Conservation (phyloP, 371 early-diverging fungal species). For the Mucor plumbeus region DNA sequence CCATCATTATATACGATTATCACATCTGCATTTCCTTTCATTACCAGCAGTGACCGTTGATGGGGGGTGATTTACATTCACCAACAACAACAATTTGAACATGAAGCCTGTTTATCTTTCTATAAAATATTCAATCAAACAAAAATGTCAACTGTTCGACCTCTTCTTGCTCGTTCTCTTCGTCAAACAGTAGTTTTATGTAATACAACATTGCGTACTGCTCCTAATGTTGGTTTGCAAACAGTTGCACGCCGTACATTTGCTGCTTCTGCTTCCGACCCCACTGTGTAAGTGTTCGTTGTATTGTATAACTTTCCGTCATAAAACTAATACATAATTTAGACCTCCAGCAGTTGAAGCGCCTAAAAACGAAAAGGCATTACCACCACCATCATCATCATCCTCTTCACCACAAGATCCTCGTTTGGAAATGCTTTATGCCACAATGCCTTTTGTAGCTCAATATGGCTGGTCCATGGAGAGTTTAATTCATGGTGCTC, state of each 20-base stretch:
- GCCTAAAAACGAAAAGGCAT: constrained; percentile 3
- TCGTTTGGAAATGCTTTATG: constrained; percentile 56
- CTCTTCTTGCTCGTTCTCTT: neutral
- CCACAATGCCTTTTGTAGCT: constrained; percentile 71
- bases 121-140: neutral
- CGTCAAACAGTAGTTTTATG: neutral
- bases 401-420: constrained; percentile 15
- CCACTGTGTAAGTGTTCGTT: neutral
- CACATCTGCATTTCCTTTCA: neutral
- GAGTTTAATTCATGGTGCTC: constrained; percentile 72
- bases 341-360: neutral
- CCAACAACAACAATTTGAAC: neutral
- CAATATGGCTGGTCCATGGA: constrained; percentile 77
- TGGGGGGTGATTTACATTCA: neutral
- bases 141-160: constrained; percentile 9
- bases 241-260: neutral
- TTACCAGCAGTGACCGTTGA: constrained; percentile 4
- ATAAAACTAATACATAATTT: neutral
- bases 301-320: neutral
- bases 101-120: neutral
- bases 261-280: constrained; percentile 10
- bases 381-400: neutral
- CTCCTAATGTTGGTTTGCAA: neutral
- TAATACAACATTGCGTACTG: neutral
- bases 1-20: neutral